A percentile compares a stretch with the other conserved stretches of the same genome.
These are phyloP conservation scores for Inga laurina DNA, from an alignment of 306 rosid genomes.

Conservation along the genomic window DNA sequence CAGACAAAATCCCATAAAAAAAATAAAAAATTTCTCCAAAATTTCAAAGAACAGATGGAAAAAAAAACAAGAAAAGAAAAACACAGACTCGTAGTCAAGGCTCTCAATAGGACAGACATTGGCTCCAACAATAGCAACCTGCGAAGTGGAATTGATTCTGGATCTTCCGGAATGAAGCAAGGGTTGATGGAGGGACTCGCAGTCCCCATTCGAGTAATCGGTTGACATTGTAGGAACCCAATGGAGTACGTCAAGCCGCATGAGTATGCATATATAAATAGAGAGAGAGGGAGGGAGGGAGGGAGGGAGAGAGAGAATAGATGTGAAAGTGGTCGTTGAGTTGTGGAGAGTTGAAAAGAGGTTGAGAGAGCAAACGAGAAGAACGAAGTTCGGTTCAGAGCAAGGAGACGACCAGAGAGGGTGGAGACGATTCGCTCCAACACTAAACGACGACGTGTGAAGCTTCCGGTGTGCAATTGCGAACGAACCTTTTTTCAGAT, in stretches of 20 bases:
- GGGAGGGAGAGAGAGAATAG: neutral
- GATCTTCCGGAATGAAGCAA: slow-evolving; percentile 54
- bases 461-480: neutral
- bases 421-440: neutral
- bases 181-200: slow-evolving; percentile 52
- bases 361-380: neutral
- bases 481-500: too few species aligned
- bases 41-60: neutral
- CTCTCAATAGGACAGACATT: slow-evolving; percentile 92
- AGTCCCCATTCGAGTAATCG: slow-evolving; percentile 30
- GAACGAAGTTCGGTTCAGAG: neutral
- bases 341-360: neutral
- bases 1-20: neutral
- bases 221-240: slow-evolving; percentile 29
- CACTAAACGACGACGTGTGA: neutral
- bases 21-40: neutral
- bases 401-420: neutral
- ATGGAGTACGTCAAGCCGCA: neutral
- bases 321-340: neutral
- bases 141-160: slow-evolving; percentile 60
- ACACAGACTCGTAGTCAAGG: slow-evolving; percentile 85
- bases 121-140: slow-evolving; percentile 92
- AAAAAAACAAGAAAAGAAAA: neutral
- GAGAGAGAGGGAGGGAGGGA: neutral
- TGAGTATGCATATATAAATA: neutral